These are phyloP conservation scores for Inonotus hispidus DNA, from an alignment of 1,284 basidiomycete species.

Conservation along the genomic window DNA sequence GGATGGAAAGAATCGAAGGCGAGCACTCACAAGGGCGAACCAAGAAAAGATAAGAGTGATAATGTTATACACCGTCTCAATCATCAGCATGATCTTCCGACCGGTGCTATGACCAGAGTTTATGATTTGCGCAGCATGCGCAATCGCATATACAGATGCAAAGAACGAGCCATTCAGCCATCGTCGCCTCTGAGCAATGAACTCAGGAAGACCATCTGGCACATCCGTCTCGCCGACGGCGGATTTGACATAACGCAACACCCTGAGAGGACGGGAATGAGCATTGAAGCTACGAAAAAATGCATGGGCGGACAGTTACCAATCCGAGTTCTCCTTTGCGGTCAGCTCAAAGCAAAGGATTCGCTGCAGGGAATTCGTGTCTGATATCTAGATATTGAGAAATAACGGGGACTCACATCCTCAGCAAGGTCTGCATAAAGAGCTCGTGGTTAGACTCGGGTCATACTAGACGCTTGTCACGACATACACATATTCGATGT, in stretches of 20 bases:
- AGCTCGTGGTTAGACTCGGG: slow-evolving; percentile 11
- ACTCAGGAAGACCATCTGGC: slow-evolving; percentile 90
- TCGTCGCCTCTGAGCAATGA: slow-evolving; percentile 88
- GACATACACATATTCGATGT: slow-evolving; percentile 86
- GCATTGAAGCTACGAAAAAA: background rate
- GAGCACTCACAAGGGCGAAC: slow-evolving; percentile 76
- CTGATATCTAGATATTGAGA: background rate
- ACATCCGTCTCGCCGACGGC: slow-evolving; percentile 97
- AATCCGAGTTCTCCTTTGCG: slow-evolving; percentile 84
- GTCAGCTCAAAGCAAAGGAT: slow-evolving; percentile 97
- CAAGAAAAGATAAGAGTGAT: slow-evolving; percentile 89
- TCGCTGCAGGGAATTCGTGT: slow-evolving; percentile 45
- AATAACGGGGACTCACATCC: slow-evolving; percentile 48
- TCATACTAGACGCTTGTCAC: slow-evolving; percentile 5
- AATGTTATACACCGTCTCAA: slow-evolving; percentile 85
- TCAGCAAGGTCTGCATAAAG: slow-evolving; percentile 65
- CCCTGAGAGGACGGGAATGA: slow-evolving; percentile 40
- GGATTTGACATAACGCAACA: slow-evolving; percentile 93
- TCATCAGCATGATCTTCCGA: slow-evolving; percentile 70
- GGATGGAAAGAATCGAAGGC: background rate
- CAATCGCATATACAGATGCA: slow-evolving; percentile 81
- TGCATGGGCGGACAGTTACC: slow-evolving; percentile 43
- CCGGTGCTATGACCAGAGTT: slow-evolving; percentile 78
- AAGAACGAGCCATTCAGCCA: slow-evolving; percentile 97
- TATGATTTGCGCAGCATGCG: slow-evolving; percentile 81